Evolutionary conservation across 257 asterid species (phyloP), one percentile per base, ranked within the genome.

Genomic region (Plantago ovata): DNA sequence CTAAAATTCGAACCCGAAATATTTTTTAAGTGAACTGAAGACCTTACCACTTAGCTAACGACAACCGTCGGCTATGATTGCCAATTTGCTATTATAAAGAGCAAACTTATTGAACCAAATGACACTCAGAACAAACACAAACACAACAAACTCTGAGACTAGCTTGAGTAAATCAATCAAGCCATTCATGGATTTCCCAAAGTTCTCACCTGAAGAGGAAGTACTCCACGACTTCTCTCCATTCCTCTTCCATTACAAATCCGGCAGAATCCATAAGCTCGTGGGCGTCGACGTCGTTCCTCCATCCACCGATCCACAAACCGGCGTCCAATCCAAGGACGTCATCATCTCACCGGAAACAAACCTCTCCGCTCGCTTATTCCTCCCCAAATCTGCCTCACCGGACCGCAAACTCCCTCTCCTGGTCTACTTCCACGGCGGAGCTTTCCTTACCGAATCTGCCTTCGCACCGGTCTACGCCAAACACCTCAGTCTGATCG

Each of bases 361-460:
- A 33, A 53, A 59, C 18, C 20, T 81, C 3, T 60, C 81, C 11
- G 94, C 84, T 7, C 59, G 94, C 50, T 45, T 84, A 19, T 76
- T 69, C 78, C 63, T 74, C 1, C 94, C 93, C 38, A 40, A 42
- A 13, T 46, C 41, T 45, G 40, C 74, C 24, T 20, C 44, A 12
- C 69, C 70, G 1, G 62, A 24, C 13, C 38, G 41, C 0, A 81
- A 81, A 50, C 76, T 79, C 15, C 87, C 94, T 9, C 55, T 84
- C 1, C 39, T 81, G 0, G 66, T 84, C 7, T 84, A 68, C 69
- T 70, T 65, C 46, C 87, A 84, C 47, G 94, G 94, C 22, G 94
- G 94, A 2, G 89, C 70, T 5, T 84, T 75, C 32, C 24, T 72
- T 0, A 9, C 60, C 1, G 75, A 59, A 46, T 81, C 89, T 2